phyloP scores from a whole-genome alignment of 116 monocot species.

The Phalaenopsis hybrid region DNA sequence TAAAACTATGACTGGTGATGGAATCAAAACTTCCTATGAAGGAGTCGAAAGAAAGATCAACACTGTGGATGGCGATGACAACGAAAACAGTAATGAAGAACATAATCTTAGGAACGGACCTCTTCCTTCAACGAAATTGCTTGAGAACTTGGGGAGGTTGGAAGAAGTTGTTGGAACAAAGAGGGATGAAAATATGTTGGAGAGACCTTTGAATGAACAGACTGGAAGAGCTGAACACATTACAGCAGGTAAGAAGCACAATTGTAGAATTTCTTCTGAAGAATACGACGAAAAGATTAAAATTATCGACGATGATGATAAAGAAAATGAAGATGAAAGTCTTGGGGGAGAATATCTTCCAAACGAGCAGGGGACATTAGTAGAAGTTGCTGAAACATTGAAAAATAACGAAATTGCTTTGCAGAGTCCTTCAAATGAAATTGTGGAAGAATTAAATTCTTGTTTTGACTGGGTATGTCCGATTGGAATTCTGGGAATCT shows the following conservation, averaged over 20 bases:
- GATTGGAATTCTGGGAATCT: conserved; percentile 20
- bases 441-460: conserved; percentile 5
- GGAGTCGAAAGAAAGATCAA: not conserved
- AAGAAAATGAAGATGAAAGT: not conserved
- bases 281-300: not conserved
- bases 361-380: not conserved
- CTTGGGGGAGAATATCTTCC: not conserved
- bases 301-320: not conserved
- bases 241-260: too few species aligned
- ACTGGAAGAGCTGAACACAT: not conserved
- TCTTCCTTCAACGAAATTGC: not conserved
- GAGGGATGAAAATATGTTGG: conserved; percentile 1
- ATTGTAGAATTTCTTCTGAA: not conserved
- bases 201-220: conserved; percentile 5
- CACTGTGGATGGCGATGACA: not conserved
- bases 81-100: conserved; percentile 3
- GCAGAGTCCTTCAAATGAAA: conserved; percentile 5
- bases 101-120: not conserved
- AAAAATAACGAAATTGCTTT: not conserved
- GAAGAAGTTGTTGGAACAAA: not conserved
- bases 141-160: not conserved
- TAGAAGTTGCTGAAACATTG: not conserved
- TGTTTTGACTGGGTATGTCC: conserved; percentile 7
- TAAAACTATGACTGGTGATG: not conserved
- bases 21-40: not conserved